A percentile compares a stretch with the other conserved stretches of the same genome.
These are phyloP conservation scores for Rhodotorula paludigena DNA, from an alignment of 768 basidiomycete species.

Conservation along the genomic window DNA sequence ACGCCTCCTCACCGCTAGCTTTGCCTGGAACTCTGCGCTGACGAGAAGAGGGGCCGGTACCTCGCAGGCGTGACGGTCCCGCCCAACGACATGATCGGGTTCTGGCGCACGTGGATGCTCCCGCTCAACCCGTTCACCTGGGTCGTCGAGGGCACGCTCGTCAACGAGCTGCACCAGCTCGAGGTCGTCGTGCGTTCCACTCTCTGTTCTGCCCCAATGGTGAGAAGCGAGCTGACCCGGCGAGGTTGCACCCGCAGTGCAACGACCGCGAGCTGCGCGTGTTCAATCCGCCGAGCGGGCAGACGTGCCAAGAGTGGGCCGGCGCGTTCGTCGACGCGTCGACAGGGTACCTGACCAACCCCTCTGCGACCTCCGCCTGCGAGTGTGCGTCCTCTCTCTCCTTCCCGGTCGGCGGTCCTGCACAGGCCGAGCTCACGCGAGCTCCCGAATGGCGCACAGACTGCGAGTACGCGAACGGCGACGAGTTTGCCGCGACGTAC, in stretches of 20 bases:
- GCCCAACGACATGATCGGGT: constrained; percentile 62
- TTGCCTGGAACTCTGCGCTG: neutral
- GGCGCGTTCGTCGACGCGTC: constrained; percentile 57
- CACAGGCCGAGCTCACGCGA: neutral
- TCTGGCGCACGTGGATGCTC: constrained; percentile 62
- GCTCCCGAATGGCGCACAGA: neutral
- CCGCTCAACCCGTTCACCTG: constrained; percentile 60
- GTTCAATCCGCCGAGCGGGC: constrained; percentile 67
- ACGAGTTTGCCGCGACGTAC: constrained; percentile 71
- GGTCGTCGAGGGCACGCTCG: constrained; percentile 65
- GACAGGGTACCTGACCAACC: constrained; percentile 73
- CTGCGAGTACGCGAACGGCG: constrained; percentile 53
- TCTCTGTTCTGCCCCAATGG: neutral
- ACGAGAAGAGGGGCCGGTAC: neutral
- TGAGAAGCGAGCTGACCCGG: neutral
- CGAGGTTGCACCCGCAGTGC: constrained; percentile 45
- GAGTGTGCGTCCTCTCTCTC: constrained; percentile 47
- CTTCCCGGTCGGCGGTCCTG: no score
- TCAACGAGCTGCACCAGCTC: constrained; percentile 73
- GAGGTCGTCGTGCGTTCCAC: constrained; percentile 51
- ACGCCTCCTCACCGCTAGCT: neutral
- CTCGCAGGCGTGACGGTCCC: constrained; percentile 65
- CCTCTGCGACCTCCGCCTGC: constrained; percentile 59
- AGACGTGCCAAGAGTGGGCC: constrained; percentile 70
- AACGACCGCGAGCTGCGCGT: constrained; percentile 64